These are phyloP conservation scores for Spergularia azorica DNA, from an alignment of 179 eudicot species.

Conservation along the genomic window DNA sequence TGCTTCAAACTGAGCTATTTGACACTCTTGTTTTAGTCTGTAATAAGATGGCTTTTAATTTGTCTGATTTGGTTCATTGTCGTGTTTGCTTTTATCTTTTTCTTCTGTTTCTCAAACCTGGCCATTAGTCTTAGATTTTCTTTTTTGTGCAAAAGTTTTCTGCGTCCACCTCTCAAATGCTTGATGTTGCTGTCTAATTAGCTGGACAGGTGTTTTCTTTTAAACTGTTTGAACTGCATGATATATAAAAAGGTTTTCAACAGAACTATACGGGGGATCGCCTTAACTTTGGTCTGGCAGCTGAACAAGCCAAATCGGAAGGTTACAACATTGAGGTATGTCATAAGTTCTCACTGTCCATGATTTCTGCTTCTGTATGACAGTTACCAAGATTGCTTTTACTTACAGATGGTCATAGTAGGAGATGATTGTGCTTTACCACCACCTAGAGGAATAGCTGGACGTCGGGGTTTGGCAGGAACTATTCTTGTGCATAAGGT, in stretches of 20 bases:
- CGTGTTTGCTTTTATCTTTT: not conserved
- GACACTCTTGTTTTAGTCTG: not conserved
- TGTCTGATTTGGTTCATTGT: not conserved
- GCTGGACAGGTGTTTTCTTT: not conserved
- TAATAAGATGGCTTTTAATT: not conserved
- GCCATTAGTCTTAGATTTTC: not conserved
- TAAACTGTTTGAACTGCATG: not conserved
- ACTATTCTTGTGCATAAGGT: slow-evolving; percentile 95
- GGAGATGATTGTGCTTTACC: slow-evolving; percentile 98
- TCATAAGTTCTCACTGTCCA: slow-evolving; percentile 1
- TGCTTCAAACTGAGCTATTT: not conserved
- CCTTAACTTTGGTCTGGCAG: slow-evolving; percentile 95
- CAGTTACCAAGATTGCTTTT: slow-evolving; percentile 7
- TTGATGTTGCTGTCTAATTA: not conserved
- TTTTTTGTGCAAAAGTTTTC: not conserved
- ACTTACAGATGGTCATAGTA: slow-evolving; percentile 82
- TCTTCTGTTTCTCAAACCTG: not conserved
- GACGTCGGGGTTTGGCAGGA: slow-evolving; percentile 98
- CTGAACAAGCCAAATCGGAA: slow-evolving; percentile 97
- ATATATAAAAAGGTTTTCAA: slow-evolving; percentile 14
- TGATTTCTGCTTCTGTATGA: slow-evolving; percentile 1
- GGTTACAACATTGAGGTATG: slow-evolving; percentile 90
- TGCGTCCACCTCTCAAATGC: not conserved
- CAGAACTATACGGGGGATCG: slow-evolving; percentile 98
- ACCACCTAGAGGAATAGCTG: slow-evolving; percentile 96